phyloP scores from a whole-genome alignment of 2,329 filamentous ascomycete genomes.

The Penicillium sp. region DNA sequence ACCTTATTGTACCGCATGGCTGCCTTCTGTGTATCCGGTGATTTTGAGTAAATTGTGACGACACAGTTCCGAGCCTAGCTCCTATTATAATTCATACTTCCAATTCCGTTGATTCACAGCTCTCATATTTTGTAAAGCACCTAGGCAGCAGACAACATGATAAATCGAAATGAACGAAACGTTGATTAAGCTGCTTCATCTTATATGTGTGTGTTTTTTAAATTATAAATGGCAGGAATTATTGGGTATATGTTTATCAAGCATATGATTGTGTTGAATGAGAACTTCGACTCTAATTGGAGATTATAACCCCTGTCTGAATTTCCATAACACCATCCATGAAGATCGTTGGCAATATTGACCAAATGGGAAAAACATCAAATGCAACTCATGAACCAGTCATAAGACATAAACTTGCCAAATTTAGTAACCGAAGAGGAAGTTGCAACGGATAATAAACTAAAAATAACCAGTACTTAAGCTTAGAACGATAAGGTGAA shows the following conservation, averaged over 20 bases:
- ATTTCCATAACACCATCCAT: conserved; percentile 1
- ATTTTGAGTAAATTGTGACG: too few relatives aligned
- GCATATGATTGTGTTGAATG: background rate
- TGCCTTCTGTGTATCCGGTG: too few relatives aligned
- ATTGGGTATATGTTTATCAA: background rate
- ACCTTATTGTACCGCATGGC: too few relatives aligned
- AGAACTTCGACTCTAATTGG: background rate
- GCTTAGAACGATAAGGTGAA: background rate
- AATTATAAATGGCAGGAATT: too few relatives aligned
- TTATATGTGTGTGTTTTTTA: too few relatives aligned
- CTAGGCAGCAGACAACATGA: too few relatives aligned
- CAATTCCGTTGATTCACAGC: too few relatives aligned
- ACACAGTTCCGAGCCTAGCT: too few relatives aligned
- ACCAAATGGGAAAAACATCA: background rate
- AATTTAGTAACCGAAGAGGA: background rate
- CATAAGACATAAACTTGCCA: background rate
- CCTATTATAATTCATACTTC: too few relatives aligned
- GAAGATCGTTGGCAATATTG: background rate
- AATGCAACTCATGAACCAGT: background rate
- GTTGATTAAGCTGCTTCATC: too few relatives aligned
- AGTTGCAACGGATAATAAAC: background rate
- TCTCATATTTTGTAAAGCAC: too few relatives aligned
- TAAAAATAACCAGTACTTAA: background rate
- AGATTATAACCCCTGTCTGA: background rate
- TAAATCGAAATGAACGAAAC: too few relatives aligned